Percentiles rank a stretch among this genome's conserved stretches.
phyloP scores from a whole-genome alignment of 345 rosid species.

The Microcos paniculata region DNA sequence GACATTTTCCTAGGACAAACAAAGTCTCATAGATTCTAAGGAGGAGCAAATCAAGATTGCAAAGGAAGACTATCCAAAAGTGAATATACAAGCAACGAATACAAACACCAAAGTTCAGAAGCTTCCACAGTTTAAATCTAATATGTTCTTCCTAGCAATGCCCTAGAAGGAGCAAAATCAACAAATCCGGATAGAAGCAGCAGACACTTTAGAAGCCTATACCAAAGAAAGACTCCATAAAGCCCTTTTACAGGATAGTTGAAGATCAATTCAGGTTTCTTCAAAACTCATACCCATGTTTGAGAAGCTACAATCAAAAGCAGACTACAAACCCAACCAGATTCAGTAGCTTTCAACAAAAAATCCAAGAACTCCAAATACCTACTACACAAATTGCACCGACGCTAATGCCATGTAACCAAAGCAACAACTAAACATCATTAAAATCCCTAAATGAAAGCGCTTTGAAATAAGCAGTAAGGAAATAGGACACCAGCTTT shows the following conservation, averaged over 20 bases:
- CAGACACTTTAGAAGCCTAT: not conserved
- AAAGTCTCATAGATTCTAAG: not conserved
- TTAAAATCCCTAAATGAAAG: not conserved
- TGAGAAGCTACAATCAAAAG: not conserved
- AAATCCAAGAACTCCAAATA: not conserved
- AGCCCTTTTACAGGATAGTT: not conserved
- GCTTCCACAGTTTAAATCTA: slow-evolving; percentile 10
- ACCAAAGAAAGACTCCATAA: not conserved
- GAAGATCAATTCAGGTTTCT: not conserved
- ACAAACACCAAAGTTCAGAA: not conserved
- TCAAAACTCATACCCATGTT: not conserved
- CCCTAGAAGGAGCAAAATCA: not conserved
- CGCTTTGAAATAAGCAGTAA: not conserved
- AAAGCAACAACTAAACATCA: not conserved
- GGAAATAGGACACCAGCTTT: not conserved
- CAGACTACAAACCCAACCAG: not conserved
- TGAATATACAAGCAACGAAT: not conserved
- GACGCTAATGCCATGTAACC: slow-evolving; percentile 1
- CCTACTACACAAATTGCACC: slow-evolving; percentile 3
- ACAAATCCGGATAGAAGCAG: not conserved
- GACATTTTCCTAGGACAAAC: not conserved
- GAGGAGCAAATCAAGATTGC: not conserved
- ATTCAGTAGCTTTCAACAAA: not conserved
- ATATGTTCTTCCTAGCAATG: not conserved
- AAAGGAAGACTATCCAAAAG: not conserved